phyloP scores from a whole-genome alignment of 345 rosid species.

The Gossypium turneri region DNA sequence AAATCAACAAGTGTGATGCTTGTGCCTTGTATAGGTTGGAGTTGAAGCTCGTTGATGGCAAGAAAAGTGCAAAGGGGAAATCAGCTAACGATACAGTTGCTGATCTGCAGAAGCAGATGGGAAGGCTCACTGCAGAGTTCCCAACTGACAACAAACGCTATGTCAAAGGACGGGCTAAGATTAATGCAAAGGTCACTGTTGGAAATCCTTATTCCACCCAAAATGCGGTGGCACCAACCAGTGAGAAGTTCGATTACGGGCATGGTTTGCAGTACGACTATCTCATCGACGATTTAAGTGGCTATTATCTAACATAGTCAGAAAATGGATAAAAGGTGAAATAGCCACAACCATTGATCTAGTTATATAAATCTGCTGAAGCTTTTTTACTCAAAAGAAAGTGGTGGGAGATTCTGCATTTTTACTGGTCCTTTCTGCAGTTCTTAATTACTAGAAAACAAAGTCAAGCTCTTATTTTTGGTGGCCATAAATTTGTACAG shows the following conservation, averaged over 20 bases:
- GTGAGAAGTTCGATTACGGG: conserved; percentile 50
- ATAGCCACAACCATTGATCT: background rate
- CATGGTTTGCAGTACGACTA: conserved; percentile 61
- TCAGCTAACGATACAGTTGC: conserved; percentile 70
- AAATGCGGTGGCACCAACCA: conserved; percentile 39
- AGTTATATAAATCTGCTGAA: conserved; percentile 10
- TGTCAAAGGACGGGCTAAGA: conserved; percentile 62
- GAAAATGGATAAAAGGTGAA: conserved; percentile 4
- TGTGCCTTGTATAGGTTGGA: conserved; percentile 96
- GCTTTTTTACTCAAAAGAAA: conserved; percentile 12
- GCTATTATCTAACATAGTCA: conserved; percentile 48
- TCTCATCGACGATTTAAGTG: conserved; percentile 55
- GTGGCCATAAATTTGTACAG: conserved; percentile 22
- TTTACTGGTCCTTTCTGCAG: conserved; percentile 8
- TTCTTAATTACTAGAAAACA: conserved; percentile 24
- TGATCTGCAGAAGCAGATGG: conserved; percentile 98
- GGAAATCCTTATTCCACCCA: conserved; percentile 42
- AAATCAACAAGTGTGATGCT: conserved; percentile 86
- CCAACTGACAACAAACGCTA: conserved; percentile 76
- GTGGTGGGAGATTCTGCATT: conserved; percentile 17
- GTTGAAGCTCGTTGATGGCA: conserved; percentile 88
- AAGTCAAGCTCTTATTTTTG: conserved; percentile 21
- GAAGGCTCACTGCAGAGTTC: conserved; percentile 89
- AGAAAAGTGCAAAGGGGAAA: conserved; percentile 79
- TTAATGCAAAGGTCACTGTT: conserved; percentile 38